Percentiles rank a stretch among this genome's conserved stretches.
phyloP scores from a whole-genome alignment of 2,329 filamentous ascomycete genomes.

The Leptodontidium sp. region DNA sequence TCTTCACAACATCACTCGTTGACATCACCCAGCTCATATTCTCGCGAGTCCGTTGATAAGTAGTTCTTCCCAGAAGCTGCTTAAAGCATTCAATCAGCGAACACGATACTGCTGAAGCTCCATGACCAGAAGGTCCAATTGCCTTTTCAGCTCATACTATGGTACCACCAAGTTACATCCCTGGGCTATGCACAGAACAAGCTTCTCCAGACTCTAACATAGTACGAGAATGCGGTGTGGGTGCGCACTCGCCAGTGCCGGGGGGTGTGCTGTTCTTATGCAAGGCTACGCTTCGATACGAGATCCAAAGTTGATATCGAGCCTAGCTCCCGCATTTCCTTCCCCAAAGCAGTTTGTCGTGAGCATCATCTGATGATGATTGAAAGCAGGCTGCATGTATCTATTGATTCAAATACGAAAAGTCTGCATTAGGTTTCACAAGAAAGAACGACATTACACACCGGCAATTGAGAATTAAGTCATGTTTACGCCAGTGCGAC shows the following conservation, averaged over 20 bases:
- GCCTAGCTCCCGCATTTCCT: neutral
- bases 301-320: slow-evolving; percentile 4
- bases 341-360: neutral
- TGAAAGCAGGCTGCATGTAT: slow-evolving; percentile 8
- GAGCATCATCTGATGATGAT: slow-evolving; percentile 20
- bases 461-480: neutral
- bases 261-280: slow-evolving; percentile 1
- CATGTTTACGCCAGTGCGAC: neutral
- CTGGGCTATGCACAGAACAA: slow-evolving; percentile 15
- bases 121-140: slow-evolving; percentile 1
- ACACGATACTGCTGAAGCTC: neutral
- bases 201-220: slow-evolving; percentile 3
- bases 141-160: slow-evolving; percentile 4
- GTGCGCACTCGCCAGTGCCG: neutral
- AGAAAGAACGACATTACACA: neutral
- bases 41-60: neutral
- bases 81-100: neutral
- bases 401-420: slow-evolving; percentile 20
- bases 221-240: neutral
- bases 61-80: neutral
- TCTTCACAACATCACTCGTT: neutral
- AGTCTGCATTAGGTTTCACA: slow-evolving; percentile 8
- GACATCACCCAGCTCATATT: neutral
- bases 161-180: slow-evolving; percentile 7
- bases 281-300: slow-evolving; percentile 21